Percentiles rank a stretch among this genome's conserved stretches.
Conservation (phyloP, 1,139 yeast genomes). For the Blastobotrys illinoisensis region DNA sequence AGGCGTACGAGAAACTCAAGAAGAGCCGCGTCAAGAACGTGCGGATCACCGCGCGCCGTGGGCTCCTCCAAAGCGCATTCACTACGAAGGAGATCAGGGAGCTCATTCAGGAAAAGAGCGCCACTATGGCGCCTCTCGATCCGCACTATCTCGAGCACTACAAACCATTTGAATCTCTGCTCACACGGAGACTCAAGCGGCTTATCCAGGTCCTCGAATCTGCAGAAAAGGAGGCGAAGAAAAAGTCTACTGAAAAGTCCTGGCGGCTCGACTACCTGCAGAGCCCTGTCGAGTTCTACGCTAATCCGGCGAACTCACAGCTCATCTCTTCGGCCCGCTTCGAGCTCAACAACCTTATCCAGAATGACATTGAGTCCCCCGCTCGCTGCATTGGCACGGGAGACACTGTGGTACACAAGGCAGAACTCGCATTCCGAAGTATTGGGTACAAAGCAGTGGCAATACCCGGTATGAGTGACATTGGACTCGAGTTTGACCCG, state of each 20-base stretch:
- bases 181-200: conserved; percentile 67
- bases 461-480: conserved; percentile 47
- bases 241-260: conserved; percentile 28
- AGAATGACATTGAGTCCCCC: conserved; percentile 26
- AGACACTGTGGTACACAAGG: conserved; percentile 36
- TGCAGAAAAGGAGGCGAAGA: conserved; percentile 27
- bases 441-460: conserved; percentile 79
- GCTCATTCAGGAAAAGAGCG: conserved; percentile 56
- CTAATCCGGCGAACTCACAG: conserved; percentile 32
- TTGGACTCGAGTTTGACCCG: conserved; percentile 51
- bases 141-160: conserved; percentile 40
- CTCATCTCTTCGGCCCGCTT: conserved; percentile 48
- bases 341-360: conserved; percentile 41
- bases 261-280: conserved; percentile 71
- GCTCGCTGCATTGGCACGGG: conserved; percentile 41
- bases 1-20: conserved; percentile 52
- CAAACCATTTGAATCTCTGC: conserved; percentile 35
- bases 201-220: conserved; percentile 59
- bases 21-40: conserved; percentile 55
- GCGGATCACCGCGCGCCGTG: conserved; percentile 78
- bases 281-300: conserved; percentile 55
- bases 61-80: conserved; percentile 72
- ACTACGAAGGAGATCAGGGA: conserved; percentile 91
- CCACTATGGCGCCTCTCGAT: conserved; percentile 54
- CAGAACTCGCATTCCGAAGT: conserved; percentile 73